Evolutionary conservation across 805 yeast genomes (phyloP), one percentile per base, ranked within the genome.

Genomic region (Nakazawaea anatomiae): DNA sequence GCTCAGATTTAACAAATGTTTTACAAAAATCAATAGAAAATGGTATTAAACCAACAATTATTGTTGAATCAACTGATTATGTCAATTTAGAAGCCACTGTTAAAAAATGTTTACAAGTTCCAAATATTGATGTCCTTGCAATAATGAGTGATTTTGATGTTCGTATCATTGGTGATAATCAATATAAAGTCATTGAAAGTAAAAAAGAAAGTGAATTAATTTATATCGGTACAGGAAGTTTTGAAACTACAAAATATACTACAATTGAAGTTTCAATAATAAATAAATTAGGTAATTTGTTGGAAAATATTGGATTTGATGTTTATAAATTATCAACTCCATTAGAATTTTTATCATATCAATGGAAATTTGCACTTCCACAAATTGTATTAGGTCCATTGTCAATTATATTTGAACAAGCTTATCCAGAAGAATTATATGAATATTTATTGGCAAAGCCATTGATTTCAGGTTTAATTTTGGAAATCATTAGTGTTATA

Each of bases 321-420:
- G 75, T 77, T 46, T 71, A 80, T 56, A 77, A 77, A 59, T 70
- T 80, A 50, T 67, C 72, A 52, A 71, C 75, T 56, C 71, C 81
- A 44, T 67, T 75, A 50, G 89, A 82, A 55, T 85, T 80, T 59
- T 70, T 80, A 65, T 78, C 83, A 10, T 84, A 84, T 59, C 94
- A 89, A 66, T 90, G 96, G 96, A 83, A 85, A 62, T 74, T 87
- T 51, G 91, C 95, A 1, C 74, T 89, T 50, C 89, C 96, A 7
- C 76, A 80, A 51, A 79, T 89, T 41, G 84, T 90, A 27, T 80
- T 90, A 61, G 87, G 85, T 64, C 89, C 96, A 5, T 70, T 90
- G 42, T 72, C 89, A 35, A 75, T 90, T 28, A 60, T 88, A 9
- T 82, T 91, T 60, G 96, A 89, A 66, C 77, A 79, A 52, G 80